Conservation (phyloP, 108 stramenopile genomes). For the Conticribra weissflogii region DNA sequence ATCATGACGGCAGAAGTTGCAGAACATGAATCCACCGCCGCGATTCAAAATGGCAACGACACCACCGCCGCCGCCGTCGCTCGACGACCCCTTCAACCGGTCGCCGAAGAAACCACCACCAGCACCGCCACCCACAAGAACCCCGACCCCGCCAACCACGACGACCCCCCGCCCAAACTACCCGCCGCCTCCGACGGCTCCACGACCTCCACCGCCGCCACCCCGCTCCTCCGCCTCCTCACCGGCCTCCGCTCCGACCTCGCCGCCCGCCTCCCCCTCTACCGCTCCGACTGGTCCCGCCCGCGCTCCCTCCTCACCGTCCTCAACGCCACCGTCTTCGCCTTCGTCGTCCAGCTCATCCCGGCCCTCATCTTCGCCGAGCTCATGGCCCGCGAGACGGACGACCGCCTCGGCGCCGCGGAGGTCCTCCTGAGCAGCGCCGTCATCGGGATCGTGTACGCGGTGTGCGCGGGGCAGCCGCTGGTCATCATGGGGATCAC, state of each 20-base stretch:
- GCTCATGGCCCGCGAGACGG: conserved; percentile 45
- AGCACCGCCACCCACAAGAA: too few species aligned
- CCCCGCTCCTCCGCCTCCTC: conserved; percentile 1
- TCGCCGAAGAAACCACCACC: too few species aligned
- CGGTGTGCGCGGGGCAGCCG: conserved; percentile 67
- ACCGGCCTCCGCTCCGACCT: conserved; percentile 53
- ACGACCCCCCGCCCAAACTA: too few species aligned
- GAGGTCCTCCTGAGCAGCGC: conserved; percentile 52
- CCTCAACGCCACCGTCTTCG: conserved; percentile 53
- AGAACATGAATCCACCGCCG: too few species aligned
- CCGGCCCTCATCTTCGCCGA: conserved; percentile 67
- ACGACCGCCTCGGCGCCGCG: conserved; percentile 44
- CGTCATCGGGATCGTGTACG: conserved; percentile 64
- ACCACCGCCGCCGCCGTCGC: too few species aligned
- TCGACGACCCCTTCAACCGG: too few species aligned
- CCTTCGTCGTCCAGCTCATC: conserved; percentile 65
- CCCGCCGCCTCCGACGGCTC: too few species aligned
- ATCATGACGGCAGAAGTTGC: too few species aligned
- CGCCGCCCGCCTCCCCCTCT: conserved; percentile 44
- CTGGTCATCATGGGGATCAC: conserved; percentile 70
- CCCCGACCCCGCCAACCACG: too few species aligned
- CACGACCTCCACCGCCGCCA: background rate
- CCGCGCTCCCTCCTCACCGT: conserved; percentile 37
- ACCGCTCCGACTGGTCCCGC: conserved; percentile 51
- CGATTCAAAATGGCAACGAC: too few species aligned